Conservation (phyloP, 2,329 filamentous ascomycete species). For the Fusarium sp. region DNA sequence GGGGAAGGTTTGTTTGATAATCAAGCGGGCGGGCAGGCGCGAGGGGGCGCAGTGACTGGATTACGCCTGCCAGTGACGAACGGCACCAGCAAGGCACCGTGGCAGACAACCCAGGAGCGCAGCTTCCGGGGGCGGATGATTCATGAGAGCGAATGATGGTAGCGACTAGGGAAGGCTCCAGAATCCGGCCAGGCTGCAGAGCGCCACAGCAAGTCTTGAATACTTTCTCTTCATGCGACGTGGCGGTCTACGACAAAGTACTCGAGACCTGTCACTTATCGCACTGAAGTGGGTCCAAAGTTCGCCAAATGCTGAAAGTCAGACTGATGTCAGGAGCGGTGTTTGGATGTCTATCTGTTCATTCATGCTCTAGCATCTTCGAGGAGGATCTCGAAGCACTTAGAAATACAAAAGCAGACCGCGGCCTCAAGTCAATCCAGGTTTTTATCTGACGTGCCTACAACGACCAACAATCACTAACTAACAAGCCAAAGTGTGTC, state of each 20-base stretch:
- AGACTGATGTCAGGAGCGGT: slow-evolving; percentile 29
- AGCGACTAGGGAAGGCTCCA: slow-evolving; percentile 51
- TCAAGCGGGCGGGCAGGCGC: slow-evolving; percentile 31
- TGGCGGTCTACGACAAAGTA: slow-evolving; percentile 24
- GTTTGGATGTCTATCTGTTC: neutral
- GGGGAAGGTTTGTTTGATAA: slow-evolving; percentile 37
- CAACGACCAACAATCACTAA: neutral
- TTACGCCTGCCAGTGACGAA: slow-evolving; percentile 42
- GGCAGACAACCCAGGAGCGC: slow-evolving; percentile 29
- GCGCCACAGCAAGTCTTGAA: slow-evolving; percentile 32
- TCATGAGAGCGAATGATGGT: slow-evolving; percentile 48
- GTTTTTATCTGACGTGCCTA: neutral
- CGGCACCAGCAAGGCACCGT: slow-evolving; percentile 23
- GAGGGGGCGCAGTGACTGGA: slow-evolving; percentile 41
- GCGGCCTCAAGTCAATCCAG: neutral
- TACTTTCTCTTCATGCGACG: slow-evolving; percentile 23
- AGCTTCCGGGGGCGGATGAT: slow-evolving; percentile 47
- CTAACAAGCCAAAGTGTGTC: neutral
- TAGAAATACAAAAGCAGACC: neutral
- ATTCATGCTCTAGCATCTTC: slow-evolving; percentile 17
- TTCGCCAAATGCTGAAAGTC: slow-evolving; percentile 4
- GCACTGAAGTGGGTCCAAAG: slow-evolving; percentile 20
- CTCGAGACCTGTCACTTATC: slow-evolving; percentile 21
- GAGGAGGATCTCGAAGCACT: slow-evolving; percentile 20
- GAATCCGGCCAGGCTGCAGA: slow-evolving; percentile 44